A percentile compares a stretch with the other conserved stretches of the same genome.
phyloP scores from a whole-genome alignment of 805 yeast species.

The Starmerella roubikii region DNA sequence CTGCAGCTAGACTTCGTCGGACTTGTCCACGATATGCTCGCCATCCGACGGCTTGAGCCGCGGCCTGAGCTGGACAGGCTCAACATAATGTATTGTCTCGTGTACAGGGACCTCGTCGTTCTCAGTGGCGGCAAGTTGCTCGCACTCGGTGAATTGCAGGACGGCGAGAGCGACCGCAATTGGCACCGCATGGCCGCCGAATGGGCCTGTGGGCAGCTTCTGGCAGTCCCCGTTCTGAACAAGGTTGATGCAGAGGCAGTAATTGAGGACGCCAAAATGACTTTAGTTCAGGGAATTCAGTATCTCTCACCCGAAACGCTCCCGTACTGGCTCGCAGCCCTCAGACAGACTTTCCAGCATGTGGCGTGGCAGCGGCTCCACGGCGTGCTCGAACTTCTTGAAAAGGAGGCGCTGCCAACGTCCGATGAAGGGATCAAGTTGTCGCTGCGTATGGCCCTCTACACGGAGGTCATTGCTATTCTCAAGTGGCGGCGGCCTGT shows the following conservation, averaged over 20 bases:
- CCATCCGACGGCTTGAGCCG: conserved; percentile 47
- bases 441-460: conserved; percentile 5
- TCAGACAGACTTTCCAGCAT: conserved; percentile 60
- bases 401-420: conserved; percentile 1
- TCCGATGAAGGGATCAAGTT: conserved; percentile 13
- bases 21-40: conserved; percentile 21
- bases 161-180: conserved; percentile 46
- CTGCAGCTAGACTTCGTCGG: neutral
- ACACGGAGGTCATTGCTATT: conserved; percentile 6
- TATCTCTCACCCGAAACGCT: conserved; percentile 63
- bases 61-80: conserved; percentile 43
- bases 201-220: conserved; percentile 23
- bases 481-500: conserved; percentile 5
- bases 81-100: conserved; percentile 48
- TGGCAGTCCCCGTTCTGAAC: conserved; percentile 7
- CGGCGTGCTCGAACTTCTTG: neutral
- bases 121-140: conserved; percentile 20
- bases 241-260: neutral
- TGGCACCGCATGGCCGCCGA: conserved; percentile 67
- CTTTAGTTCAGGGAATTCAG: conserved; percentile 32
- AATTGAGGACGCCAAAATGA: neutral
- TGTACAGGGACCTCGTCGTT: conserved; percentile 38
- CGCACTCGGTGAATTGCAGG: neutral
- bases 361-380: conserved; percentile 44
- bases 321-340: conserved; percentile 60